Base-by-base conservation (phyloP, 768 basidiomycete genomes). In the Psilocybe azurescens region DNA sequence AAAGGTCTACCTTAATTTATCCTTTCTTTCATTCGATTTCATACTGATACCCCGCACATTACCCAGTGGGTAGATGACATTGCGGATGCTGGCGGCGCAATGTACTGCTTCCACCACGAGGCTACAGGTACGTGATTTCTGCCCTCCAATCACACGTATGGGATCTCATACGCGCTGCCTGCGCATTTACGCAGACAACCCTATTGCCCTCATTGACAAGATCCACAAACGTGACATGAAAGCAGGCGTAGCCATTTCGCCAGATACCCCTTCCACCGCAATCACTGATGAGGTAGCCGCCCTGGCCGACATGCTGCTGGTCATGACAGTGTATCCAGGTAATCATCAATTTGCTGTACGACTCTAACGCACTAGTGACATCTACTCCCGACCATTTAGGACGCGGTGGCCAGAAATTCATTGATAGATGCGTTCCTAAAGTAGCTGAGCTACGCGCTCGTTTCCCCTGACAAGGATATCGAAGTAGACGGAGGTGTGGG, bases 401-500 rank as follows among this genome's bases (percentile, higher is more conserved):
- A 41, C 88, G 88, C 5, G 97, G 97, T 32, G 97, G 97, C 3
- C 97, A 99, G 74, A 98, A 97, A 75, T 99, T 99, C 76, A 79
- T 98, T 68, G 90, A 94, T 8, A 85, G 91, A 67, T 98, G 96
- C 72, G 87, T 99, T 29, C 89, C 91, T 65, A 98, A 99, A 79
- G 95, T 99, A 14, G 78, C 89, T 24, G 94, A 97, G 72, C 87
- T 99, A 60, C 90, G 97, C 14, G 80, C 82, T 38, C 87, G 95
- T 29, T 99, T 97, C 80, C 80, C 96, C 96, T 5, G 81, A 90
- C 60, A 97, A 93, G 75, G 94, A 99, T 72, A 98, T 99, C 62
- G 94, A 99, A 76, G 97, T 99, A 54, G 97, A 99, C 73, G 97
- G 97, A 33, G 97, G 97, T 41, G 91, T 99, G n/a, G 91, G 95